Conservation (phyloP, 2,329 filamentous ascomycete genomes). For the Helotiales sp. region DNA sequence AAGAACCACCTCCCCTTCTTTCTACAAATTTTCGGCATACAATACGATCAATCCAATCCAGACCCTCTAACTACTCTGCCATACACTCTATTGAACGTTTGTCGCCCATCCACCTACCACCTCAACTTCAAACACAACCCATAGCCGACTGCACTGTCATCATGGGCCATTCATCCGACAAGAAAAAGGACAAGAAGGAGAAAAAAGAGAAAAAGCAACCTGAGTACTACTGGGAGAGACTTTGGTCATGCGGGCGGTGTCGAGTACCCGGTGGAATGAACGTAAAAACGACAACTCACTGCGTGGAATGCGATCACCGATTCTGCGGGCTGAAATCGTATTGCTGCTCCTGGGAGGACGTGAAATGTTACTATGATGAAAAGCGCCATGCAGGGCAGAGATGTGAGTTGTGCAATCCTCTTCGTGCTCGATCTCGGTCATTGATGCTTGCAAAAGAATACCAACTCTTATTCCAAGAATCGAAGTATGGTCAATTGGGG, state of each 20-base stretch:
- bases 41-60: no score
- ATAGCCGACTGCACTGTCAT: no score
- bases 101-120: no score
- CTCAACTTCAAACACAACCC: no score
- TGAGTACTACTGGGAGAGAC: neutral
- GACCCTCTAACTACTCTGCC: no score
- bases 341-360: neutral
- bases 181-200: neutral
- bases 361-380: neutral
- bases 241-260: neutral
- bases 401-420: neutral
- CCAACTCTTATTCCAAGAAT: no score
- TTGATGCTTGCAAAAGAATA: neutral
- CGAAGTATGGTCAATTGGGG: no score
- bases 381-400: neutral
- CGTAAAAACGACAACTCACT: neutral
- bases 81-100: no score
- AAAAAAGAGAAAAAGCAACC: neutral
- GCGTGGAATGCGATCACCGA: neutral
- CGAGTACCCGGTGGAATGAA: neutral
- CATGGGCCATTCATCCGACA: no score
- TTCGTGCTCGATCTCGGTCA: no score
- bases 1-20: no score
- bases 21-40: no score
- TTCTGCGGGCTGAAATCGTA: neutral